A percentile compares a stretch with the other conserved stretches of the same genome.
Evolutionary conservation across 805 yeast species (phyloP).

Genomic region (Phaffomyces thermotolerans): DNA sequence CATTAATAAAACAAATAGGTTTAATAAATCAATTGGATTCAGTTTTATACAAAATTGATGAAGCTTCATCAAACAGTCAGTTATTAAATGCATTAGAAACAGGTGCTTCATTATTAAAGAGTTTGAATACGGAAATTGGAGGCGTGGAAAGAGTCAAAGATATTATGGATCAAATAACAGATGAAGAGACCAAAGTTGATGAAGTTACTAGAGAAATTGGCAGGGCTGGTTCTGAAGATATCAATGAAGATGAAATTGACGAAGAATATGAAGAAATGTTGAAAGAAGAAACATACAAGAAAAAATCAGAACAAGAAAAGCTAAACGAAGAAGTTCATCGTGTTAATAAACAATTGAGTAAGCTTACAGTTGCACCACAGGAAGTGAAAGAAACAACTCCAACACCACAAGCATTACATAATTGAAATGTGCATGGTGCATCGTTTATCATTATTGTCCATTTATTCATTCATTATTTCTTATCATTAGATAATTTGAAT

Average conservation of each 20-base stretch:
- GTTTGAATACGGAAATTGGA: conserved; percentile 34
- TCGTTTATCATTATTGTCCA: not conserved
- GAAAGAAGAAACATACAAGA: conserved; percentile 5
- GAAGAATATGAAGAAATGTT: conserved; percentile 31
- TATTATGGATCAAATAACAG: conserved; percentile 33
- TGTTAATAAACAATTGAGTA: conserved; percentile 18
- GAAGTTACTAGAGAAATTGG: conserved; percentile 30
- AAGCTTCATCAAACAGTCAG: conserved; percentile 34
- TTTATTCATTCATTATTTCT: not conserved
- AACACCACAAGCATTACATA: conserved; percentile 2
- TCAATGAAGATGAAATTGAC: conserved; percentile 26
- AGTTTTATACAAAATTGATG: conserved; percentile 35
- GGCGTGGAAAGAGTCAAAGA: conserved; percentile 37
- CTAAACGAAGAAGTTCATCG: conserved; percentile 11
- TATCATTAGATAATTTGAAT: conserved; percentile 20
- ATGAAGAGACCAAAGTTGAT: conserved; percentile 30
- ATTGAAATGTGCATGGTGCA: not conserved
- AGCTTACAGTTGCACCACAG: conserved; percentile 20
- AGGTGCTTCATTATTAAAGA: conserved; percentile 29
- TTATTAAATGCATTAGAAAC: conserved; percentile 31
- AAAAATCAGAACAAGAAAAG: not conserved
- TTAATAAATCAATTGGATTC: conserved; percentile 31
- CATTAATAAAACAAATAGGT: conserved; percentile 26
- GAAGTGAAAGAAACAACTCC: conserved; percentile 1
- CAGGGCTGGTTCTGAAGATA: conserved; percentile 17